These are phyloP conservation scores for Ogataea chonburiensis DNA, from an alignment of 805 yeast species.

Conservation along the genomic window DNA sequence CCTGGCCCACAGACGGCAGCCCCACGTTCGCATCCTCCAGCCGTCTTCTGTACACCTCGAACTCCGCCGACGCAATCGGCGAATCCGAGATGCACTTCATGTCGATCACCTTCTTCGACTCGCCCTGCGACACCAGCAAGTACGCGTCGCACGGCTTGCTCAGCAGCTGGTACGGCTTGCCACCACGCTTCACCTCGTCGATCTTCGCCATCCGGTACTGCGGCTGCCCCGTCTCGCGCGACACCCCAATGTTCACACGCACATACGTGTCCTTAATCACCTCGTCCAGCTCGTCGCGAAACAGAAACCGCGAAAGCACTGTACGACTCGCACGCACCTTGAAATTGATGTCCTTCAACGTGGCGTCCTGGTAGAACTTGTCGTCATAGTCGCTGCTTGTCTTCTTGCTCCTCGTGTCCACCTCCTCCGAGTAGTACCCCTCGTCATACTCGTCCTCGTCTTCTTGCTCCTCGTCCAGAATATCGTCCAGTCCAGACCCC, in stretches of 20 bases:
- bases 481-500: conserved; percentile 40
- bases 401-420: conserved; percentile 38
- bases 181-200: conserved; percentile 49
- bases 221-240: conserved; percentile 57
- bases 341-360: conserved; percentile 60
- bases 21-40: conserved; percentile 54
- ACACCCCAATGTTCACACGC: conserved; percentile 76
- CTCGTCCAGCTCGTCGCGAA: conserved; percentile 76
- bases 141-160: conserved; percentile 48
- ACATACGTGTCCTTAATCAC: conserved; percentile 74
- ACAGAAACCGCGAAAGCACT: conserved; percentile 70
- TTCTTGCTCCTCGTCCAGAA: conserved; percentile 34
- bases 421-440: conserved; percentile 27
- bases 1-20: conserved; percentile 62
- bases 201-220: conserved; percentile 84
- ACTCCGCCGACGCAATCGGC: conserved; percentile 68
- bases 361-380: conserved; percentile 41
- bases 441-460: conserved; percentile 45
- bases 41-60: conserved; percentile 62
- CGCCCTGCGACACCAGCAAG: conserved; percentile 79
- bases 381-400: conserved; percentile 41
- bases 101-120: conserved; percentile 68
- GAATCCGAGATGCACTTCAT: conserved; percentile 81
- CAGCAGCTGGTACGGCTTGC: conserved; percentile 42
- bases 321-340: conserved; percentile 75